A percentile compares a stretch with the other conserved stretches of the same genome.
Conservation (phyloP, 495 filamentous ascomycete genomes). For the Neurospora sp. region DNA sequence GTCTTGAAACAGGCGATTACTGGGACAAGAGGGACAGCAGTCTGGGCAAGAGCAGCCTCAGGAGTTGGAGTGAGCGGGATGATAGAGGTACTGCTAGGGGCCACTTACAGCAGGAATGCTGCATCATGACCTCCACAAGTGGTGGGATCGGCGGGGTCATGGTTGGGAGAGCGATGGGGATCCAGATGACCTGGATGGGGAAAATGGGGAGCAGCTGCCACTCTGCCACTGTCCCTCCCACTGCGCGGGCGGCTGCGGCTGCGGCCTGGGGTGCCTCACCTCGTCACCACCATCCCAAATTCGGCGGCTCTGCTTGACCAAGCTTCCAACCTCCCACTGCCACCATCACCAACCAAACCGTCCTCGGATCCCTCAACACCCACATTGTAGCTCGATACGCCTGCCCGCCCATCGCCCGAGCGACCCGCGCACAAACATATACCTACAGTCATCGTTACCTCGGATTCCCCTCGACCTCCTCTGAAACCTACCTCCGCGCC, state of each 20-base stretch:
- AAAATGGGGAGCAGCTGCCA: conserved; percentile 4
- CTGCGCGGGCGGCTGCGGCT: conserved; percentile 1
- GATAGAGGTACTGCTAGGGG: background rate
- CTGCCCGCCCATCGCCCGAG: conserved; percentile 16
- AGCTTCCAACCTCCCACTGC: conserved; percentile 31
- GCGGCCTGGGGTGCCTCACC: conserved; percentile 2
- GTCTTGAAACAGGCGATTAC: conserved; percentile 16
- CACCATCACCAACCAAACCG: conserved; percentile 29
- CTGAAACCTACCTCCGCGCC: conserved; percentile 17
- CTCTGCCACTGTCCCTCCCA: conserved; percentile 11
- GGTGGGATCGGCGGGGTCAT: background rate
- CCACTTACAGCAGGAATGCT: background rate
- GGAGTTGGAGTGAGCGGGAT: background rate
- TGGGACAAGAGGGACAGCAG: conserved; percentile 15
- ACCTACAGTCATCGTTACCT: conserved; percentile 12
- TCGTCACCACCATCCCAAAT: conserved; percentile 2
- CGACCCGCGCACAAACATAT: conserved; percentile 6
- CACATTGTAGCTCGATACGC: conserved; percentile 20
- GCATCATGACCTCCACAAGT: conserved; percentile 21
- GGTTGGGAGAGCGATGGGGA: background rate
- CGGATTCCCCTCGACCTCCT: conserved; percentile 21
- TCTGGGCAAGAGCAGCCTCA: conserved; percentile 18
- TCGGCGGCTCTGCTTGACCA: conserved; percentile 7
- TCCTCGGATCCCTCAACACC: background rate
- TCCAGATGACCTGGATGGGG: background rate